phyloP scores from a whole-genome alignment of 495 filamentous ascomycete species.

The Penicillium cataractarum region DNA sequence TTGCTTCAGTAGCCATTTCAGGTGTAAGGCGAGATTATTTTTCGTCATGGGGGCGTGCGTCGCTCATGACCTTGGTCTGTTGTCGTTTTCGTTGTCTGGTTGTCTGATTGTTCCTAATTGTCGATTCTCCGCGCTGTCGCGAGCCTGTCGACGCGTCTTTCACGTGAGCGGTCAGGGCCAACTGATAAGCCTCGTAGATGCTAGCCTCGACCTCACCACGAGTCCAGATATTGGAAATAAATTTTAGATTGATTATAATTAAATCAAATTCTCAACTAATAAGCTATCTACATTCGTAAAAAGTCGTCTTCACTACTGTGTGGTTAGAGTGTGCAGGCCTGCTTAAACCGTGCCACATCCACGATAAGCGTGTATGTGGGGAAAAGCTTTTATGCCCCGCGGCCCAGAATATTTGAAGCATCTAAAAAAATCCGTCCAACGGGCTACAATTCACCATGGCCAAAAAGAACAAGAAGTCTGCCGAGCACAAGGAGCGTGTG shows the following conservation, averaged over 20 bases:
- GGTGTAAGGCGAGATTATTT: constrained; percentile 51
- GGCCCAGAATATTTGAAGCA: constrained; percentile 15
- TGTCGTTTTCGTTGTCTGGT: constrained; percentile 9
- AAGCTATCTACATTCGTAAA: neutral
- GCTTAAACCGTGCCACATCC: neutral
- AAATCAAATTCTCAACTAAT: neutral
- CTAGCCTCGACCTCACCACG: neutral
- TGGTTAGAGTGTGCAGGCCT: neutral
- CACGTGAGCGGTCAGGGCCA: constrained; percentile 35
- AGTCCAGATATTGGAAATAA: neutral
- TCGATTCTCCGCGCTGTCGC: constrained; percentile 19
- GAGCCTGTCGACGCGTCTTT: constrained; percentile 30
- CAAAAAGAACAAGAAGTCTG: constrained; percentile 58
- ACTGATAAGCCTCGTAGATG: constrained; percentile 7
- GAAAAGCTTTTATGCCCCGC: constrained; percentile 35
- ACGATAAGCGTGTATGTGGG: constrained; percentile 20
- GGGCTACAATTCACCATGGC: constrained; percentile 39
- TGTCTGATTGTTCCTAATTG: neutral
- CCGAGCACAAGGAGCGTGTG: constrained; percentile 58
- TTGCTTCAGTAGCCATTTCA: constrained; percentile 55
- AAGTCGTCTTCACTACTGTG: too few relatives aligned
- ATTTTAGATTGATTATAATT: neutral
- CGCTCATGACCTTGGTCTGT: constrained; percentile 33
- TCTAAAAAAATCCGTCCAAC: constrained; percentile 13
- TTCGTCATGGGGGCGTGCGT: constrained; percentile 53